Percentiles rank a stretch among this genome's conserved stretches.
Evolutionary conservation across 371 early-diverging fungal genomes (phyloP).

Genomic region (Mortierella sp.): DNA sequence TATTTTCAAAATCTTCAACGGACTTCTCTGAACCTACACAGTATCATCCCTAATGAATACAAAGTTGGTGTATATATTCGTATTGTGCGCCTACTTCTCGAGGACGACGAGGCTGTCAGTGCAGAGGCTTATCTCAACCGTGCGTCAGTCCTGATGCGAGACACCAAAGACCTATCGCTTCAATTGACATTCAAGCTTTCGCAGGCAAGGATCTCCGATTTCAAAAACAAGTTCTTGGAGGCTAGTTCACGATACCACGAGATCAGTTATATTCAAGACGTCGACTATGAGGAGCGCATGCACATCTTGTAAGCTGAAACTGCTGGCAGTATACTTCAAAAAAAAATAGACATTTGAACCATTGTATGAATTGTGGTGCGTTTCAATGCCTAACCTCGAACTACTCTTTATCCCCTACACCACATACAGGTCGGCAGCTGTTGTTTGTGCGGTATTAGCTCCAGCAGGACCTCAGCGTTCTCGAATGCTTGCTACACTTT

Average conservation of each 20-base stretch:
- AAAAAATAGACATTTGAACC: too few species aligned
- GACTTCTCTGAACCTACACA: slow-evolving; percentile 22
- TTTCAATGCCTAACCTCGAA: neutral
- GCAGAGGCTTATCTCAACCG: slow-evolving; percentile 90
- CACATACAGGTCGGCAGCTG: slow-evolving; percentile 69
- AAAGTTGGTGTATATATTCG: slow-evolving; percentile 86
- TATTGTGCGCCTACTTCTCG: slow-evolving; percentile 85
- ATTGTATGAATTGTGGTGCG: neutral
- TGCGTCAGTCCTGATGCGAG: slow-evolving; percentile 77
- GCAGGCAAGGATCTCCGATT: slow-evolving; percentile 90
- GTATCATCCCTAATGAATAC: slow-evolving; percentile 80
- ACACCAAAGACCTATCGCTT: slow-evolving; percentile 64
- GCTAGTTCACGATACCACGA: slow-evolving; percentile 89
- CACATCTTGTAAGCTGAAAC: slow-evolving; percentile 67
- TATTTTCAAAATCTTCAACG: neutral
- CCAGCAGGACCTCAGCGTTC: slow-evolving; percentile 93
- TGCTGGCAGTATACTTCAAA: neutral
- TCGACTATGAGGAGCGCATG: slow-evolving; percentile 76
- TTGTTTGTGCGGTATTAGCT: slow-evolving; percentile 90
- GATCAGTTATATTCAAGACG: slow-evolving; percentile 77
- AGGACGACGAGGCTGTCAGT: slow-evolving; percentile 85
- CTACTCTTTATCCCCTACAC: neutral
- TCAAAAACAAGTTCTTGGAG: slow-evolving; percentile 87
- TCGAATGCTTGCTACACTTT: slow-evolving; percentile 89
- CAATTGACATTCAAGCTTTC: slow-evolving; percentile 76